Evolutionary conservation across 352 stramenopile genomes (phyloP), one percentile per base, ranked within the genome.

Genomic region (Globisporangium paddicum): DNA sequence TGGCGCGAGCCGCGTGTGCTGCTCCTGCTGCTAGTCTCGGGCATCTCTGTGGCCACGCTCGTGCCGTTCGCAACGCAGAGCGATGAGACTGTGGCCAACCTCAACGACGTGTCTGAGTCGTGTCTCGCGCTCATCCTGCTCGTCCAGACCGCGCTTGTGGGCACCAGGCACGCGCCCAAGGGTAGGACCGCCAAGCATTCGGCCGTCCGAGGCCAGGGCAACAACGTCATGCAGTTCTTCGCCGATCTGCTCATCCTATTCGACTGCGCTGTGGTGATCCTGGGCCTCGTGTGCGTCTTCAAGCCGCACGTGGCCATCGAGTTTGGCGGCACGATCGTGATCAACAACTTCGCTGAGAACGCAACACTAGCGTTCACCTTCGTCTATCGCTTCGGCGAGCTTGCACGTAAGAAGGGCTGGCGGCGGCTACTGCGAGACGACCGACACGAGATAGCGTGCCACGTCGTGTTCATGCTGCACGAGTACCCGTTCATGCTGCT

Each of bases 401-500:
- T 72, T 9, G 30, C 28, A 0, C 2, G 54, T n/a, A 9, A 37
- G 6, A 46, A 62, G 28, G 56, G 60, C 48, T 70, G 54, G 55
- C 34, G 41, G 2, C 19, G 45, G 11, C 16, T 73, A 16, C 6
- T 72, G 28, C 48, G 48, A 26, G 60, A 78, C 23, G 68, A 74
- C 52, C 63, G 50, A 19, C 25, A 63, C n/a, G 71, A 80, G 35
- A 5, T 77, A 2, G 28, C 67, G 23, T 67, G 55, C 21, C 64
- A 80, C 49, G 18, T 77, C 16, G 44, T 75, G 5, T 77, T 80
- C 47, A 51, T 56, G 16, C 54, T 62, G 44, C 67, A 75, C 56
- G 60, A 80, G 58, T 72, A 75, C 40, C 57, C 63, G 18, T 80
- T 77, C 56, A 63, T 71, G 21, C 14, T 77, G 41, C 47, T 69